These are phyloP conservation scores for Oxytropis ochrocephala DNA, from an alignment of 306 rosid species.

Conservation along the genomic window DNA sequence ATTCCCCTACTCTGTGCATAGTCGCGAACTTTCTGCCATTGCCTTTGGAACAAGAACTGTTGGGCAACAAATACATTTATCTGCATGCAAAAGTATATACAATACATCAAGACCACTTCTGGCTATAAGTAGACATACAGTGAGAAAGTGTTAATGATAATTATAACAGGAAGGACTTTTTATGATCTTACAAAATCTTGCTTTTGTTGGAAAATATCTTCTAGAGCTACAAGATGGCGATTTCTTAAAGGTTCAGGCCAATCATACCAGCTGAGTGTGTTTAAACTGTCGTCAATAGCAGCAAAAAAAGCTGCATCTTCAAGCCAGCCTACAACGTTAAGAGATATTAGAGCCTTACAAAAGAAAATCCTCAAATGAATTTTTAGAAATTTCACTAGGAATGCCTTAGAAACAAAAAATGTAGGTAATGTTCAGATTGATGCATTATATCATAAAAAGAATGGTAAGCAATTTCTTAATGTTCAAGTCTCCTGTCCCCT, in stretches of 20 bases:
- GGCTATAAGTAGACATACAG: slow-evolving; percentile 1
- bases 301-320: slow-evolving; percentile 98
- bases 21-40: slow-evolving; percentile 79
- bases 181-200: slow-evolving; percentile 68
- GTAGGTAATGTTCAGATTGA: not conserved
- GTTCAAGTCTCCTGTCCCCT: not conserved
- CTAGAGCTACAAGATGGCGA: slow-evolving; percentile 81
- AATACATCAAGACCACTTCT: slow-evolving; percentile 24
- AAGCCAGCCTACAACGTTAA: slow-evolving; percentile 74
- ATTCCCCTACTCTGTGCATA: slow-evolving; percentile 71
- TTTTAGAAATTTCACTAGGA: not conserved
- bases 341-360: slow-evolving; percentile 23
- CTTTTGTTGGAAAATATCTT: slow-evolving; percentile 56
- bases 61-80: slow-evolving; percentile 74
- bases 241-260: slow-evolving; percentile 93
- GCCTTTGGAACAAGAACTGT: slow-evolving; percentile 95
- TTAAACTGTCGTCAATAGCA: slow-evolving; percentile 71
- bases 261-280: slow-evolving; percentile 69
- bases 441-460: slow-evolving; percentile 5
- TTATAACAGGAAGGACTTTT: slow-evolving; percentile 19
- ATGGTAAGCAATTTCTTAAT: not conserved
- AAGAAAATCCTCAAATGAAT: slow-evolving; percentile 4
- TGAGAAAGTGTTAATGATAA: slow-evolving; percentile 17
- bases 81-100: slow-evolving; percentile 44
- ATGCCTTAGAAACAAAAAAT: slow-evolving; percentile 8